Conservation (phyloP, 1,284 basidiomycete species). For the Earliella scabrosa region DNA sequence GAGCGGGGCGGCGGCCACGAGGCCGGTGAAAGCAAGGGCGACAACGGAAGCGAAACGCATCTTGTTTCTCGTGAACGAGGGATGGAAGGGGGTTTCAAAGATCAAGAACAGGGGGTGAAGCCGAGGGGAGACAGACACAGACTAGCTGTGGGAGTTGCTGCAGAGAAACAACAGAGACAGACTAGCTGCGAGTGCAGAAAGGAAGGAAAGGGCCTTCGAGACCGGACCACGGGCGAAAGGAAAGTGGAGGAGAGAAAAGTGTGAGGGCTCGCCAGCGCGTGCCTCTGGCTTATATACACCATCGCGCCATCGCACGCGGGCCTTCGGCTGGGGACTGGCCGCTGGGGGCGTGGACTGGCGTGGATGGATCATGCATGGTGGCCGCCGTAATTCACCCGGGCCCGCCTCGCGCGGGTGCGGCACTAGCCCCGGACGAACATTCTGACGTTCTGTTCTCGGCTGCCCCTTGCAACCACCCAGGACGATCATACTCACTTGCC, state of each 20-base stretch:
- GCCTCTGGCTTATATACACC: constrained; percentile 5
- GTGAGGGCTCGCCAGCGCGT: not conserved
- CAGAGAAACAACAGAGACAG: constrained; percentile 27
- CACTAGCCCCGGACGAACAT: constrained; percentile 6
- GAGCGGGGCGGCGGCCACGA: constrained; percentile 19
- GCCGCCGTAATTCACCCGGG: no score
- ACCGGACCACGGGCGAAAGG: constrained; percentile 25
- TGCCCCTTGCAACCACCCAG: constrained; percentile 9
- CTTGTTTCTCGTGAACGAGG: constrained; percentile 6
- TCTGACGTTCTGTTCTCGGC: constrained; percentile 23
- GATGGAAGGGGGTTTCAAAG: not conserved
- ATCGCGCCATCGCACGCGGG: no score
- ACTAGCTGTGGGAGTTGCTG: constrained; percentile 27
- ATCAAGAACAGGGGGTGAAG: not conserved
- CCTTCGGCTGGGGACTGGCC: no score
- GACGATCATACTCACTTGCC: constrained; percentile 12
- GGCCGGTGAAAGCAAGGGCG: constrained; percentile 14
- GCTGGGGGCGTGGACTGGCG: no score
- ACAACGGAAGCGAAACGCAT: constrained; percentile 18
- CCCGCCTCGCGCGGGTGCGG: no score
- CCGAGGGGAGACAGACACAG: constrained; percentile 14
- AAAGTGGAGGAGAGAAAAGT: constrained; percentile 27
- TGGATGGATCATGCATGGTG: no score
- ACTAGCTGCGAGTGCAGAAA: constrained; percentile 25
- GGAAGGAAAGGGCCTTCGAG: constrained; percentile 27